Conservation (phyloP, 306 rosid species). For the Trifolium dubium region DNA sequence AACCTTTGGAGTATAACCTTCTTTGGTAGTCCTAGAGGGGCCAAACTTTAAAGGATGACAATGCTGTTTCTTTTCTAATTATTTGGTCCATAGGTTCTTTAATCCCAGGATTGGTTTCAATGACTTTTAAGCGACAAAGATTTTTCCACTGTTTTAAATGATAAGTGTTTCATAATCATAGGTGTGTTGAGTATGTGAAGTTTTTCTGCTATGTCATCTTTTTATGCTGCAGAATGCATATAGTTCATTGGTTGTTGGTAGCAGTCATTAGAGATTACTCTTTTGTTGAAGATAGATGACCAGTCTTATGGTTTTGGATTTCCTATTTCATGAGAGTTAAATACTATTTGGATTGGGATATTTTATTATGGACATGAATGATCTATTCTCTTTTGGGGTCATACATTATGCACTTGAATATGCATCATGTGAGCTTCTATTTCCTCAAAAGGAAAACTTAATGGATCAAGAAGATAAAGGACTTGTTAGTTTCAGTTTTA, state of each 20-base stretch:
- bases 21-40: slow-evolving; percentile 1
- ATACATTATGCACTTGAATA: background rate
- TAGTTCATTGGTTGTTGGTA: slow-evolving; percentile 4
- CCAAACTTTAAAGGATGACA: slow-evolving; percentile 13
- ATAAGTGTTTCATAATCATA: background rate
- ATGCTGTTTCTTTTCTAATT: slow-evolving; percentile 20
- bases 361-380: background rate
- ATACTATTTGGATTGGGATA: background rate
- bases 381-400: background rate
- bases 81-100: slow-evolving; percentile 14
- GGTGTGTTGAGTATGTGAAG: background rate
- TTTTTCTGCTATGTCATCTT: background rate
- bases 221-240: background rate
- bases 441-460: no score
- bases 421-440: background rate
- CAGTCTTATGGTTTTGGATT: slow-evolving; percentile 7
- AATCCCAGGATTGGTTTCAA: background rate
- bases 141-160: slow-evolving; percentile 11
- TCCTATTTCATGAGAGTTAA: slow-evolving; percentile 2
- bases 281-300: background rate
- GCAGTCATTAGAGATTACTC: background rate
- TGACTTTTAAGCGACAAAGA: slow-evolving; percentile 17
- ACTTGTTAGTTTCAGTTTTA: no score
- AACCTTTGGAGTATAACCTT: slow-evolving; percentile 30
- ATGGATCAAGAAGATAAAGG: no score